Evolutionary conservation across 805 yeast genomes (phyloP), one percentile per base, ranked within the genome.

Genomic region (Debaryomyces prosopidis): DNA sequence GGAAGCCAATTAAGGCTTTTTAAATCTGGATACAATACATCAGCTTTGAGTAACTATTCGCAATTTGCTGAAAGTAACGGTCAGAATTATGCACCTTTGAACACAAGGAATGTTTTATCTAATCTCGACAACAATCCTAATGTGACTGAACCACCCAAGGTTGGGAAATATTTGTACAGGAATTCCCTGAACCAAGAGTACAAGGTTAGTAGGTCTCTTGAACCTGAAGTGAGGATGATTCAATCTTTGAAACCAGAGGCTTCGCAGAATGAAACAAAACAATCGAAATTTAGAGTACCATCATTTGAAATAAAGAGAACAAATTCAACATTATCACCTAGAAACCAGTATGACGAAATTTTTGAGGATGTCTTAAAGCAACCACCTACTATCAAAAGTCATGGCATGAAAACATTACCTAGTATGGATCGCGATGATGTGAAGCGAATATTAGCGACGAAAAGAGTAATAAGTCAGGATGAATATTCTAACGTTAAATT

Each of bases 381-480:
- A 17, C 46, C 62, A 43, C 63, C 71, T n/a, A 74, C 79, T 4
- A 75, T 75, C 18, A 65, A 62, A 45, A 57, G 74, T n/a, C 59
- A 57, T 26, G 79, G 79, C 12, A 74, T 75, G 77, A 72, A 68
- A 45, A 73, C 78, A 2, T 63, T 74, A 38, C 79, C 80, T 39
- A 73, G 78, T 50, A 75, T 75, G 78, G 76, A 73, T 46, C 60
- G 65, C 12, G 70, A 71, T 36, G 79, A 75, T 43, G 72, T 75
- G 8, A 64, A 68, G 50, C 60, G 64, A 45, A 73, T 75, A 28
- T 55, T 71, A 54, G 64, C 57, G 45, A 59, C 71, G 42, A 71
- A 70, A 44, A 59, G 63, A 32, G 67, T 66, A 7, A 63, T 73
- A 36, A 63, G 69, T 7, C 73, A 69, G 42, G 75, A 71, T 28